Percentiles rank a stretch among this genome's conserved stretches.
phyloP scores from a whole-genome alignment of 2,329 filamentous ascomycete species.

The Ophiostoma sp. region DNA sequence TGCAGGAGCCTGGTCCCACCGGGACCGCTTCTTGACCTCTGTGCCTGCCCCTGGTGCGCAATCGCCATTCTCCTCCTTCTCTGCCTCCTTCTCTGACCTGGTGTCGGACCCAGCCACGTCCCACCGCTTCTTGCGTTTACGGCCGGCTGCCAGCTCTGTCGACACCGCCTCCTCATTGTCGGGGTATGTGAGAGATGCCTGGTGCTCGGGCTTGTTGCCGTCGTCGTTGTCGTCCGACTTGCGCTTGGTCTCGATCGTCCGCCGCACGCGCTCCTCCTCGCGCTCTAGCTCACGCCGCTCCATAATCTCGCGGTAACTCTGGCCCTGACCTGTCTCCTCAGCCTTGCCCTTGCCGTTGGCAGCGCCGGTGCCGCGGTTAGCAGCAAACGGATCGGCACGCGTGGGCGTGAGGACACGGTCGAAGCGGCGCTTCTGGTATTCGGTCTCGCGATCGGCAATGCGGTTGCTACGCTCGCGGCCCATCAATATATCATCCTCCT shows the following conservation, averaged over 20 bases:
- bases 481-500: conserved; percentile 85
- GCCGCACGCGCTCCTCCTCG: conserved; percentile 82
- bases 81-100: conserved; percentile 23
- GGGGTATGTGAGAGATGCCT: conserved; percentile 69
- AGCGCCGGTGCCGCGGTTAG: conserved; percentile 63
- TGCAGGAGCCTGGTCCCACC: conserved; percentile 80
- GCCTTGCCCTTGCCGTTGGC: conserved; percentile 37
- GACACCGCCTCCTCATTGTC: conserved; percentile 64
- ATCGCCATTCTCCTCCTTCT: conserved; percentile 40
- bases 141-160: conserved; percentile 57
- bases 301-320: conserved; percentile 88
- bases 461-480: conserved; percentile 83
- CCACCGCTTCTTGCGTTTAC: conserved; percentile 94
- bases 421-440: conserved; percentile 94
- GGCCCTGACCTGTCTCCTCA: conserved; percentile 48
- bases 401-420: conserved; percentile 82
- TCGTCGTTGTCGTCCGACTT: conserved; percentile 48
- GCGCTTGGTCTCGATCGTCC: conserved; percentile 69
- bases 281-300: conserved; percentile 82
- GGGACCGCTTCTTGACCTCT: conserved; percentile 68
- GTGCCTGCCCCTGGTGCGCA: conserved; percentile 29
- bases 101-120: conserved; percentile 63
- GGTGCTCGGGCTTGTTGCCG: conserved; percentile 60
- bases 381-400: conserved; percentile 77
- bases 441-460: conserved; percentile 88